Evolutionary conservation across 2,329 filamentous ascomycete species (phyloP), one percentile per base, ranked within the genome.

Genomic region (Chrysoporthe puriensis): DNA sequence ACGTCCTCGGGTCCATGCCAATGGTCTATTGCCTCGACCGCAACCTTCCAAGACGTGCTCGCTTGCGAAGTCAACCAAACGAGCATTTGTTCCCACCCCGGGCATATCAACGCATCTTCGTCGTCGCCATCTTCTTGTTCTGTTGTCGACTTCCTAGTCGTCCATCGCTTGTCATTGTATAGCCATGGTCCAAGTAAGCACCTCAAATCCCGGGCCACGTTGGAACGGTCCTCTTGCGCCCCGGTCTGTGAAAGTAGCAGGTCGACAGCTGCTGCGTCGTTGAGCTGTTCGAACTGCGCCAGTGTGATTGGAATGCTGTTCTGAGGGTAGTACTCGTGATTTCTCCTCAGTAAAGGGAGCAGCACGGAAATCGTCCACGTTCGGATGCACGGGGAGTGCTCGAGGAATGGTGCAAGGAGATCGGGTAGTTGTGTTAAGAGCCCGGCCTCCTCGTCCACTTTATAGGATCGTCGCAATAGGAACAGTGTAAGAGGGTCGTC

Each of bases 1-100:
- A 90, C 83, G 73, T 94, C 91, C 7, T 81, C 81, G 0, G 91
- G 90, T 0, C 91, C 92, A 72, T 90, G 87, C 91, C 91, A 95
- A 71, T 91, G 86, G 69, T 89, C 85, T 44, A 94, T 80, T 8
- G 86, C 88, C 61, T 83, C 82, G 43, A 89, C 82, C n/a, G 87
- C 85, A n/a, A 88, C 80, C 36, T 77, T 80, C 84, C 92, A 91
- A 18, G 88, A 85, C 26, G 81, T 81, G 4, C 82, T 80, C 0
- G 91, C 88, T 69, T 88, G 86, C 2, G 79, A 74, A 16, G 85
- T 81, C 50, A 95, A 82, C 91, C 91, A 94, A 65, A 85, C 81
- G 63, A 91, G 87, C 4, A 90, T 82, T 70, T 86, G 83, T 70
- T 92, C 88, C 91, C 91, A 94, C 8, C 88, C 90, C 54, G 85